Base-by-base conservation (phyloP, 2,329 filamentous ascomycete genomes). In the Davidsoniella australis region DNA sequence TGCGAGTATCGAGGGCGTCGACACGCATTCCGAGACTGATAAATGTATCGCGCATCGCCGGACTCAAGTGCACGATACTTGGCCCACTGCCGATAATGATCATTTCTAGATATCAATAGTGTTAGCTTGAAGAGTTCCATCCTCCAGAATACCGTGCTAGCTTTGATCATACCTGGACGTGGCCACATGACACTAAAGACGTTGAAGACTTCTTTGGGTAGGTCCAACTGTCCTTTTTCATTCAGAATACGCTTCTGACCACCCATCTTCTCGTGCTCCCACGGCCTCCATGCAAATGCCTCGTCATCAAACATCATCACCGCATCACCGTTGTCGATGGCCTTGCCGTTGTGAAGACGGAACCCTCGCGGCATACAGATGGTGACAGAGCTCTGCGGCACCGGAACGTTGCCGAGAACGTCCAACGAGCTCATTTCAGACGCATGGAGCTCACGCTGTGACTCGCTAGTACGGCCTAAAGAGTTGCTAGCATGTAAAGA, bases 1-100 rank as follows among this genome's bases (percentile, higher is more conserved):
- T 96, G 55, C 86, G 72, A 29, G 91, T 96, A 65, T 96, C 91
- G 59, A 89, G 74, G 3, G 95, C 73, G 59, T 98, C 91, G 4
- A 96, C 71, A 51, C 85, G 72, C 57, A 96, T 83, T 0, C 91
- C 91, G 40, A 96, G 64, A 26, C 75, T 73, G 54, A 80, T 82
- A 50, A 98, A 77, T 57, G 78, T 71, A 52, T 71, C 71, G 57
- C 82, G 78, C 41, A 85, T 85, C 56, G 78, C 72, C 1, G 84
- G 83, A 50, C 82, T 85, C 6, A 96, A 65, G 0, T 87, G 87
- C 45, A 79, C 68, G 46, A 91, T 85, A 17, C 73, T 71, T 17
- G 75, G 76, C 0, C 91, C 91, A 3, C 91, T 75, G 1, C 91
- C 91, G n/a, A 98, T 67, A 49, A 98, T 83, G 39, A 98, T 68